Conservation (phyloP, 2,329 filamentous ascomycete genomes). For the Cladosporium sp. region DNA sequence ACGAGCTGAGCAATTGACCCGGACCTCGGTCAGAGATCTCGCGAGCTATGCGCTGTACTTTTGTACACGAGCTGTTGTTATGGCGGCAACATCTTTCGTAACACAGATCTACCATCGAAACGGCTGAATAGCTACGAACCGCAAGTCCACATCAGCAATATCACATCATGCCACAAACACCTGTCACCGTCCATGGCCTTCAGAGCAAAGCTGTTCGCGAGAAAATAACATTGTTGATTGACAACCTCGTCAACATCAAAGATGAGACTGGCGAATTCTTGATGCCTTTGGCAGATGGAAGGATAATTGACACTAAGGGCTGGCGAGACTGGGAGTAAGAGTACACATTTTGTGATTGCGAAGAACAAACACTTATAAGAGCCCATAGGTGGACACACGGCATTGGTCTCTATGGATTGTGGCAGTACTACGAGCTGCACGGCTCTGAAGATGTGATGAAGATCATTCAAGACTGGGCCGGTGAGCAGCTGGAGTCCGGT, state of each 20-base stretch:
- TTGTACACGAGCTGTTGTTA: neutral
- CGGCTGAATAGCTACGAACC: neutral
- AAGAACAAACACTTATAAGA: neutral
- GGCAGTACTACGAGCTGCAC: conserved; percentile 74
- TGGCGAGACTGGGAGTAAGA: conserved; percentile 55
- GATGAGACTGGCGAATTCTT: conserved; percentile 72
- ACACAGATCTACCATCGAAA: neutral
- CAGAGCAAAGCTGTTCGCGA: conserved; percentile 43
- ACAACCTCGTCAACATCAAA: conserved; percentile 72
- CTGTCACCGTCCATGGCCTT: conserved; percentile 34
- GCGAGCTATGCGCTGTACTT: neutral
- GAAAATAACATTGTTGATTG: conserved; percentile 63
- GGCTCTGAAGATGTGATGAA: conserved; percentile 56
- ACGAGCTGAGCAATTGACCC: neutral
- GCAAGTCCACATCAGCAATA: neutral
- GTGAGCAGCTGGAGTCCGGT: conserved; percentile 61
- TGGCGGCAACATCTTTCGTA: neutral
- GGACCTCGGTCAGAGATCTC: conserved; percentile 4
- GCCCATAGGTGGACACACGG: conserved; percentile 56
- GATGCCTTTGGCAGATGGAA: conserved; percentile 65
- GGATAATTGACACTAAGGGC: conserved; percentile 78
- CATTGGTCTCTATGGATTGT: conserved; percentile 74
- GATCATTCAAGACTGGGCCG: conserved; percentile 72
- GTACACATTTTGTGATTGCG: conserved; percentile 48
- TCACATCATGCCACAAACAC: conserved; percentile 36